phyloP scores from a whole-genome alignment of 768 basidiomycete species.

The Trametes villosa region DNA sequence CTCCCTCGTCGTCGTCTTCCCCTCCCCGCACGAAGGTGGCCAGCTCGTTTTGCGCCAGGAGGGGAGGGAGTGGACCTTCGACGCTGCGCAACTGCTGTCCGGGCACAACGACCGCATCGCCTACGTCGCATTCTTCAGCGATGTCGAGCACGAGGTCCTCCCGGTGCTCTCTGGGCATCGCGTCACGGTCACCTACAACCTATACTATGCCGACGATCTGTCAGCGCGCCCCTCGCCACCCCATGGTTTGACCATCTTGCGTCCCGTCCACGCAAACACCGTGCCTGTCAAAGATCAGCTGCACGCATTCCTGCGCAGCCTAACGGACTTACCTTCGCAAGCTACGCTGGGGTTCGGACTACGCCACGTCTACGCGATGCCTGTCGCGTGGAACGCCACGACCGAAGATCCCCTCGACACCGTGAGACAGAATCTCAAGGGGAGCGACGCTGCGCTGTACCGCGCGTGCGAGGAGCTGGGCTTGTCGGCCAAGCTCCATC shows the following conservation, averaged over 20 bases:
- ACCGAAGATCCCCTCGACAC: neutral
- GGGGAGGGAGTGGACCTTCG: conserved; percentile 29
- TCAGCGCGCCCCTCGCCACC: conserved; percentile 36
- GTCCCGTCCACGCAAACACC: neutral
- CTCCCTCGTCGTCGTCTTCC: conserved; percentile 53
- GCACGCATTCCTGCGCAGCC: conserved; percentile 35
- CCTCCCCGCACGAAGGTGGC: conserved; percentile 50
- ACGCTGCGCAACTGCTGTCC: conserved; percentile 38
- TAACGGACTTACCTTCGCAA: conserved; percentile 37
- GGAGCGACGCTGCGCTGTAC: conserved; percentile 4
- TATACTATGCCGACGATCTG: conserved; percentile 32
- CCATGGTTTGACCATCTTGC: neutral
- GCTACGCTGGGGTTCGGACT: conserved; percentile 47
- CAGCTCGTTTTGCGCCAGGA: conserved; percentile 39
- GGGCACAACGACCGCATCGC: conserved; percentile 34
- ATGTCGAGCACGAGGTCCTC: conserved; percentile 50
- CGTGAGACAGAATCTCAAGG: conserved; percentile 2
- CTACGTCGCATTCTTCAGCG: conserved; percentile 49
- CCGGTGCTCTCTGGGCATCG: conserved; percentile 46
- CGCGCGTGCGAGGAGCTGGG: neutral
- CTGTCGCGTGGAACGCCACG: neutral
- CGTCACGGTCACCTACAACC: conserved; percentile 50
- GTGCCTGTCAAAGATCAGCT: conserved; percentile 21
- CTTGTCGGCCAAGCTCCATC: neutral
- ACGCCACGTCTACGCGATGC: conserved; percentile 32